Base-by-base conservation (phyloP, 441 rosid species). In the Croton setiger region DNA sequence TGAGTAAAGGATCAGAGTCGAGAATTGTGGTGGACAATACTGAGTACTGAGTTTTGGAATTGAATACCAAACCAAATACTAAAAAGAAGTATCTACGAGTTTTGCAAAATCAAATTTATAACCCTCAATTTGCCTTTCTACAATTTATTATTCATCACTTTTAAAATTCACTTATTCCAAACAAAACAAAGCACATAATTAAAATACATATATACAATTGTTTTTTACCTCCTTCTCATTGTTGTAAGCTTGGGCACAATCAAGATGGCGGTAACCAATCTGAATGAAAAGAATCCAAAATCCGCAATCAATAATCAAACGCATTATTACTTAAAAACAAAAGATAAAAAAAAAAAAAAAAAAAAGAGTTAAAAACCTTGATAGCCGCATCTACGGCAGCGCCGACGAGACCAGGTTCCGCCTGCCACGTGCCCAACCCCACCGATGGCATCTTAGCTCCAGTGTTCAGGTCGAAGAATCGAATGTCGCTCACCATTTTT, bases 211-310 rank as follows among this genome's bases (percentile, higher is more conserved):
- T n/a, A n/a, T n/a, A n/a, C n/a, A n/a, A n/a, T n/a, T n/a, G n/a
- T n/a, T n/a, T n/a, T n/a, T 48, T 53, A 90, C 98, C 98, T 87
- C 97, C 60, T 68, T 64, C 74, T 93, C 92, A 27, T 93, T 93
- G 68, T 70, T 60, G 66, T 93, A 90, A 31, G 76, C 68, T 53
- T 79, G 73, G 71, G 97, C 98, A 70, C 97, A 90, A 76, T 93
- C 98, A 49, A 90, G 82, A 69, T 93, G 97, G 14, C 85, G 80
- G 76, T 93, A 93, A 2, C 97, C 97, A 43, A 76, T 74, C 98
- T 87, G 80, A 75, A 63, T 3, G 15, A 35, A 48, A 36, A 36
- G 14, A 8, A 31, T 6, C 20, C 20, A 15, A 47, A 47, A 44
- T 6, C 21, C 23, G 4, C 18, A 31, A 49, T 36, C 10, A 11